Conservation (phyloP, 208 protist species). For the Phytomonas francai region DNA sequence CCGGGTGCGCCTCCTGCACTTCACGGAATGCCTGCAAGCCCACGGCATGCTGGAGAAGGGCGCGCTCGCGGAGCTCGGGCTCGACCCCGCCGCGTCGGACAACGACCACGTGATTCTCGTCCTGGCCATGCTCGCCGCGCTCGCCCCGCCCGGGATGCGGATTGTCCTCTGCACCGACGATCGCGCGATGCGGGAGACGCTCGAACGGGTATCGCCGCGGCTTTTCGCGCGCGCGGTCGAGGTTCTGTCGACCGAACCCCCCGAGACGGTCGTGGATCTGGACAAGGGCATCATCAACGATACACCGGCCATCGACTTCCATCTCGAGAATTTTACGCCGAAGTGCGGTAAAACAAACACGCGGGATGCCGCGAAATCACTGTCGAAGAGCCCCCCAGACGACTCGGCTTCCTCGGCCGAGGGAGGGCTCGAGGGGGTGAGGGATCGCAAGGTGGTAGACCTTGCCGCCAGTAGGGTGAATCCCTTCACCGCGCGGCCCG, state of each 20-base stretch:
- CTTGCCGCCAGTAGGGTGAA: too few species aligned
- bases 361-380: too few species aligned
- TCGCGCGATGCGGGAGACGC: conserved; percentile 16
- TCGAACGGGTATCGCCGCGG: conserved; percentile 4
- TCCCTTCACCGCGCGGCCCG: too few species aligned
- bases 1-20: conserved; percentile 55
- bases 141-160: conserved; percentile 16
- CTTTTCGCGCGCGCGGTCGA: conserved; percentile 37
- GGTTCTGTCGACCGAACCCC: conserved; percentile 42
- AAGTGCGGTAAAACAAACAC: too few species aligned
- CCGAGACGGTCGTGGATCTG: conserved; percentile 26
- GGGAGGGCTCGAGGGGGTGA: too few species aligned
- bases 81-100: conserved; percentile 31
- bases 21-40: conserved; percentile 67
- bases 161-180: conserved; percentile 75
- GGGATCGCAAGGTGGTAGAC: too few species aligned
- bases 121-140: conserved; percentile 52
- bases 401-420: too few species aligned
- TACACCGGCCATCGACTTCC: too few species aligned
- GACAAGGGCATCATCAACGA: not conserved
- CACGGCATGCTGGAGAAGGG: conserved; percentile 11
- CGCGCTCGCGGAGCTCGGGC: conserved; percentile 6
- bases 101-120: conserved; percentile 72
- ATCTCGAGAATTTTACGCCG: too few species aligned
- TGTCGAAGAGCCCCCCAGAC: too few species aligned